phyloP scores from a whole-genome alignment of 768 basidiomycete species.

The Pisolithus orientalis region DNA sequence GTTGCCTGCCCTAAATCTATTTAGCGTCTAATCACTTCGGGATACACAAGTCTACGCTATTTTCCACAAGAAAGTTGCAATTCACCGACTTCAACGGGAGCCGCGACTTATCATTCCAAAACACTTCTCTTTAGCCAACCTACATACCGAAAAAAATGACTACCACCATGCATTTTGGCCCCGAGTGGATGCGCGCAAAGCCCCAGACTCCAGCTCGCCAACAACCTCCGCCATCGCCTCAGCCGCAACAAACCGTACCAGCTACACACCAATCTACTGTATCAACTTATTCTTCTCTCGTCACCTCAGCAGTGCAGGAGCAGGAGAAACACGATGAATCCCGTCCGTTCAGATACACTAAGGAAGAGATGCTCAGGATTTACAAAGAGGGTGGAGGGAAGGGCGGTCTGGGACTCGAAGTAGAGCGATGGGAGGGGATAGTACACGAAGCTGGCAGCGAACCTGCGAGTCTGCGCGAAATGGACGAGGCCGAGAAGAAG shows the following conservation, averaged over 20 bases:
- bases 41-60: slow-evolving; percentile 11
- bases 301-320: slow-evolving; percentile 36
- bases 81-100: slow-evolving; percentile 11
- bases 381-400: slow-evolving; percentile 75
- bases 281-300: slow-evolving; percentile 67
- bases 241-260: slow-evolving; percentile 35
- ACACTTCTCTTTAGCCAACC: slow-evolving; percentile 1
- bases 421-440: slow-evolving; percentile 86
- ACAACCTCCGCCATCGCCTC: slow-evolving; percentile 55
- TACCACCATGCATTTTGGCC: slow-evolving; percentile 80
- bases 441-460: slow-evolving; percentile 70
- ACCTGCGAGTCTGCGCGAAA: slow-evolving; percentile 72
- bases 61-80: slow-evolving; percentile 21
- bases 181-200: slow-evolving; percentile 90
- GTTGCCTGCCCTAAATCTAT: slow-evolving; percentile 28
- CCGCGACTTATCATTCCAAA: slow-evolving; percentile 1
- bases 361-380: slow-evolving; percentile 77
- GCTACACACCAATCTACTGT: slow-evolving; percentile 47
- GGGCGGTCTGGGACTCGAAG: slow-evolving; percentile 73
- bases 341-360: slow-evolving; percentile 83
- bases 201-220: slow-evolving; percentile 48
- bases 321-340: slow-evolving; percentile 55
- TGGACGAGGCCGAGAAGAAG: slow-evolving; percentile 84
- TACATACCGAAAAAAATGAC: slow-evolving; percentile 34
- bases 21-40: slow-evolving; percentile 1